phyloP scores from a whole-genome alignment of 2,329 filamentous ascomycete species.

The Teratosphaeria destructans region DNA sequence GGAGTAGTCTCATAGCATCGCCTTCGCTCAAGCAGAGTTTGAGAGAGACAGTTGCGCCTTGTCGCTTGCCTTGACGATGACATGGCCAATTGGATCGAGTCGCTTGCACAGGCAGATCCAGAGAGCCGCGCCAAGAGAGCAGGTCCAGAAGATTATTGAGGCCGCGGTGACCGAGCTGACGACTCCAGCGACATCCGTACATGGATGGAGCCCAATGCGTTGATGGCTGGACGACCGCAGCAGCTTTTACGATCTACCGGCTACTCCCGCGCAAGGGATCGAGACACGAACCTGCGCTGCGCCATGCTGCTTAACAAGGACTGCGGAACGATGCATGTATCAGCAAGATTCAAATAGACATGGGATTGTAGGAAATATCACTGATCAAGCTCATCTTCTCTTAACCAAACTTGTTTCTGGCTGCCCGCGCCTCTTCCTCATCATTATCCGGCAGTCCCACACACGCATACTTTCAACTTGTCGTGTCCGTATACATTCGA shows the following conservation, averaged over 20 bases:
- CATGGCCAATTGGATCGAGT: not conserved
- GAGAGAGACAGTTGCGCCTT: not conserved
- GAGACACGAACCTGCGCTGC: not conserved
- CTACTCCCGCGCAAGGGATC: not conserved
- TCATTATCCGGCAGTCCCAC: too few species aligned
- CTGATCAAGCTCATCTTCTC: too few species aligned
- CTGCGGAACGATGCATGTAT: too few species aligned
- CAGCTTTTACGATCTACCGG: not conserved
- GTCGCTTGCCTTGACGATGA: too few species aligned
- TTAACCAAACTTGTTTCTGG: too few species aligned
- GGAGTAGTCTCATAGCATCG: not conserved
- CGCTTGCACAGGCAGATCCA: not conserved
- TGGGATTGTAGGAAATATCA: too few species aligned
- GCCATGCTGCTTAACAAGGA: not conserved
- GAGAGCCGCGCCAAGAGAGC: not conserved
- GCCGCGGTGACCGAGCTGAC: not conserved
- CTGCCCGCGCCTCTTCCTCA: too few species aligned
- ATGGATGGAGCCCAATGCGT: too few species aligned
- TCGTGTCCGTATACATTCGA: too few species aligned
- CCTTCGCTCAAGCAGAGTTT: not conserved
- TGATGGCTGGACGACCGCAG: not conserved
- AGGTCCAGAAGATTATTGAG: not conserved
- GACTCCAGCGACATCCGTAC: too few species aligned
- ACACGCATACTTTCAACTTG: too few species aligned
- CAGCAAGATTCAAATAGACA: too few species aligned